phyloP scores from a whole-genome alignment of 2,329 filamentous ascomycete genomes.

The Cryphonectria parasitica region DNA sequence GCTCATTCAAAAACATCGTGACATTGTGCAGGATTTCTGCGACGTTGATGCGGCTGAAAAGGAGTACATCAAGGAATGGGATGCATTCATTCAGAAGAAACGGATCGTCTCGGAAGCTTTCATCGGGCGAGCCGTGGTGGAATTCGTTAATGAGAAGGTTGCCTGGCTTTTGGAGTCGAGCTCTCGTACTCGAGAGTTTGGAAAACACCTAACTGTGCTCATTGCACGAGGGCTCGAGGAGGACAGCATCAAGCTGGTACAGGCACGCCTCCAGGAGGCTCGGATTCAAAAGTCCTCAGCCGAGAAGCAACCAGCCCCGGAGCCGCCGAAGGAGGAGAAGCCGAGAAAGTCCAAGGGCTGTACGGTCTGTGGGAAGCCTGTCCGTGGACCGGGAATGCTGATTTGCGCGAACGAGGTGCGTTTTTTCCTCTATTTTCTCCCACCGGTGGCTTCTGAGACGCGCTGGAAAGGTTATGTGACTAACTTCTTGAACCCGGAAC shows the following conservation, averaged over 20 bases:
- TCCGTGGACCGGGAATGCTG: conserved; percentile 51
- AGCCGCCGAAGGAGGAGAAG: conserved; percentile 40
- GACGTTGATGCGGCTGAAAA: conserved; percentile 59
- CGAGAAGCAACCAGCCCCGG: conserved; percentile 33
- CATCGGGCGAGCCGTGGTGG: conserved; percentile 55
- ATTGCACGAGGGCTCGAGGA: conserved; percentile 54
- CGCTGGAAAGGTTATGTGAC: background rate
- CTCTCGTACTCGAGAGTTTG: conserved; percentile 56
- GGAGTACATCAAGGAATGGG: conserved; percentile 63
- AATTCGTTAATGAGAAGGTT: conserved; percentile 55
- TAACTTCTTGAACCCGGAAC: conserved; percentile 23
- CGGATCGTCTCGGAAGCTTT: conserved; percentile 56
- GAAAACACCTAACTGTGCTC: conserved; percentile 57
- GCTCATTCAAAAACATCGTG: conserved; percentile 63
- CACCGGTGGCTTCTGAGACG: background rate
- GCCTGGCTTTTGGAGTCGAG: conserved; percentile 55
- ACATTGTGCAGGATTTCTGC: conserved; percentile 60
- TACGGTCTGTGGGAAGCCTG: conserved; percentile 51
- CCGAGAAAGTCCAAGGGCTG: conserved; percentile 52
- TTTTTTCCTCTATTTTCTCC: conserved; percentile 12
- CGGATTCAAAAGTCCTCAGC: conserved; percentile 38
- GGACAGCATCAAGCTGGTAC: conserved; percentile 46
- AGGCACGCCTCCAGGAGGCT: conserved; percentile 48
- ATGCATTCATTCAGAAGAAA: conserved; percentile 56
- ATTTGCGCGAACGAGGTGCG: conserved; percentile 56